phyloP scores from a whole-genome alignment of 2,329 filamentous ascomycete genomes.

The Rhinocladiella mackenziei region DNA sequence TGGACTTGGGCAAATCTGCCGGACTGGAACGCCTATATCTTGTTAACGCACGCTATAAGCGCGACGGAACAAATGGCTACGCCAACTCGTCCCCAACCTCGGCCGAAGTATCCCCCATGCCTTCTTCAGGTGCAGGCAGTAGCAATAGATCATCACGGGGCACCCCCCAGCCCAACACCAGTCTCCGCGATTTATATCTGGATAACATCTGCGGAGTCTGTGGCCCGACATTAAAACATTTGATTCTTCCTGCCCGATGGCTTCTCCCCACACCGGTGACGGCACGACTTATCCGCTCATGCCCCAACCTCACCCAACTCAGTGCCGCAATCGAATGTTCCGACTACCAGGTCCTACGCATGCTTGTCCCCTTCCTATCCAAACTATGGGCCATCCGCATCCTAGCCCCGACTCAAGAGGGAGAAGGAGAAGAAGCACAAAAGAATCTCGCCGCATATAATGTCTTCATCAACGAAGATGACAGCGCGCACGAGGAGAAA shows the following conservation, averaged over 20 bases:
- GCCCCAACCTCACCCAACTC: conserved; percentile 58
- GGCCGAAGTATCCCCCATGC: conserved; percentile 27
- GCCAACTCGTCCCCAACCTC: conserved; percentile 12
- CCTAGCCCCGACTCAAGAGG: conserved; percentile 34
- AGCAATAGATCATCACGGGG: conserved; percentile 16
- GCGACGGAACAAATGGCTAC: conserved; percentile 1
- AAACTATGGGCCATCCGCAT: conserved; percentile 38
- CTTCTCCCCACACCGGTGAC: conserved; percentile 48
- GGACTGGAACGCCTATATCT: conserved; percentile 52
- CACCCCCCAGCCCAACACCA: conserved; percentile 31
- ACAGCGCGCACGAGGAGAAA: conserved; percentile 17
- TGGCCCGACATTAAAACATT: conserved; percentile 50
- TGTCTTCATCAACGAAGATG: conserved; percentile 7
- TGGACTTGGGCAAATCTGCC: conserved; percentile 41
- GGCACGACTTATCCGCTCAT: conserved; percentile 49
- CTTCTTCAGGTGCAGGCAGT: conserved; percentile 22
- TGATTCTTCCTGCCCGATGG: conserved; percentile 57
- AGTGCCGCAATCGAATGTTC: conserved; percentile 47
- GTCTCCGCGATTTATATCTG: conserved; percentile 46
- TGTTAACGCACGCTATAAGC: conserved; percentile 37
- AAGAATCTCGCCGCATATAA: conserved; percentile 1
- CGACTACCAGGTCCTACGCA: conserved; percentile 11
- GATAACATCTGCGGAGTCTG: conserved; percentile 50
- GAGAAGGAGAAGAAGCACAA: conserved; percentile 5
- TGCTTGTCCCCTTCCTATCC: conserved; percentile 29